Evolutionary conservation across 352 stramenopile genomes (phyloP).

Genomic region (Globisporangium rhizosaccharum): DNA sequence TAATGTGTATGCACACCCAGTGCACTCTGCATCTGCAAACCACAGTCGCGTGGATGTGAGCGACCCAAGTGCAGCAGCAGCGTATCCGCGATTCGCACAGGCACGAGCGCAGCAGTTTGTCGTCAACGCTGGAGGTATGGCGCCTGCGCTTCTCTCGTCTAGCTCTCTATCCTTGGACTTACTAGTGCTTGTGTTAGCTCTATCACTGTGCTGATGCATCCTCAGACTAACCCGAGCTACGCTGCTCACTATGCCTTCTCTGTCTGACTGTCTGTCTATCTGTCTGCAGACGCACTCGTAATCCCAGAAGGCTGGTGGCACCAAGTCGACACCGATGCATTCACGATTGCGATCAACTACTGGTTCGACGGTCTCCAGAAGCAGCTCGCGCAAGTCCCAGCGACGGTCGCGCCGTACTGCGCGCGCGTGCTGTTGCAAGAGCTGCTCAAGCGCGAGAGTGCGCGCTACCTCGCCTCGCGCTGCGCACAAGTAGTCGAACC

Average conservation of each 20-base stretch:
- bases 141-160: not conserved
- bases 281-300: slow-evolving; percentile 46
- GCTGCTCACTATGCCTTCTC: not conserved
- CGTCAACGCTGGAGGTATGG: slow-evolving; percentile 47
- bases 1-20: slow-evolving; percentile 49
- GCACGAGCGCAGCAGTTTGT: slow-evolving; percentile 23
- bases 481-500: not conserved
- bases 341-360: slow-evolving; percentile 78
- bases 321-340: slow-evolving; percentile 68
- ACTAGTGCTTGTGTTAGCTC: not conserved
- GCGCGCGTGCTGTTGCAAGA: slow-evolving; percentile 57
- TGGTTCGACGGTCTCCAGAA: slow-evolving; percentile 73
- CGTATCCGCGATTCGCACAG: slow-evolving; percentile 27
- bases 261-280: not conserved
- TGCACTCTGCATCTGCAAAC: slow-evolving; percentile 73
- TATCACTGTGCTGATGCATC: not conserved
- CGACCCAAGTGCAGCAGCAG: slow-evolving; percentile 14
- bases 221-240: not conserved
- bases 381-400: slow-evolving; percentile 31
- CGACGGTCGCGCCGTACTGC: slow-evolving; percentile 54
- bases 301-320: slow-evolving; percentile 88
- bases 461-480: slow-evolving; percentile 20
- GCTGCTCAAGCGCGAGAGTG: slow-evolving; percentile 39
- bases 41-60: slow-evolving; percentile 61
- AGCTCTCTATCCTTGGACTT: not conserved